phyloP scores from a whole-genome alignment of 495 filamentous ascomycete species.

The Echria macrotheca region DNA sequence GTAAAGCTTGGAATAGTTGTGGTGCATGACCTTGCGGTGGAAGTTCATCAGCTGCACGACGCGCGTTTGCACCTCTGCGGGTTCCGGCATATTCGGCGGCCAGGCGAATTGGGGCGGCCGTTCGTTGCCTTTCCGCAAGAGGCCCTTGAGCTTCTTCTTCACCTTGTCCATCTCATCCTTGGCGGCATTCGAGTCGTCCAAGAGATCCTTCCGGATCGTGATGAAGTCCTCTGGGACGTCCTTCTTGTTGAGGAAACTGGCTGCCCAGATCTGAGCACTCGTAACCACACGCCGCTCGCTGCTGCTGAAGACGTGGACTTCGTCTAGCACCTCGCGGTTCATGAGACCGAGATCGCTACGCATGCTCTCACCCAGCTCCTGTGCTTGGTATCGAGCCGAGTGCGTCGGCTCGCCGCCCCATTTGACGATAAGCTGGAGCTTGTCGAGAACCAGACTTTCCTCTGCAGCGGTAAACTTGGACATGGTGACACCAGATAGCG shows the following conservation, averaged over 20 bases:
- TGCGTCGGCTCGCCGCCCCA: slow-evolving; percentile 99
- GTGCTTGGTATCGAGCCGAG: slow-evolving; percentile 90
- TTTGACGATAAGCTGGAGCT: slow-evolving; percentile 95
- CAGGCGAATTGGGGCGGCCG: slow-evolving; percentile 93
- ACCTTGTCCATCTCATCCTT: slow-evolving; percentile 99
- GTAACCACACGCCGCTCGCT: slow-evolving; percentile 92
- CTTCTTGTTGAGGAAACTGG: slow-evolving; percentile 81
- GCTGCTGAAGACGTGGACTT: slow-evolving; percentile 89
- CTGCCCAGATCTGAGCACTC: slow-evolving; percentile 94
- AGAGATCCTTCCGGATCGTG: slow-evolving; percentile 82
- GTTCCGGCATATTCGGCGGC: slow-evolving; percentile 93
- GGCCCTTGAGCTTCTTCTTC: slow-evolving; percentile 94
- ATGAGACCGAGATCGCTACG: slow-evolving; percentile 89
- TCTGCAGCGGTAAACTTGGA: slow-evolving; percentile 86
- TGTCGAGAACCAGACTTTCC: slow-evolving; percentile 84
- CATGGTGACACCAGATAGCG: slow-evolving; percentile 77
- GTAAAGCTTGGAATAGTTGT: slow-evolving; percentile 79
- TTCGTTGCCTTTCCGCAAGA: slow-evolving; percentile 79
- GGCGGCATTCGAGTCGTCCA: slow-evolving; percentile 98
- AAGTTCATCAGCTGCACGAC: slow-evolving; percentile 97
- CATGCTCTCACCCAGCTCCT: slow-evolving; percentile 92
- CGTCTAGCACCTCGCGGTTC: slow-evolving; percentile 84
- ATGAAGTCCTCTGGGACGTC: slow-evolving; percentile 79
- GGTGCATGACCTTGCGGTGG: slow-evolving; percentile 85
- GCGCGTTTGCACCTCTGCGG: slow-evolving; percentile 80